Evolutionary conservation across 176 grass and related monocot species (phyloP).

Genomic region (Melocanna baccifera): DNA sequence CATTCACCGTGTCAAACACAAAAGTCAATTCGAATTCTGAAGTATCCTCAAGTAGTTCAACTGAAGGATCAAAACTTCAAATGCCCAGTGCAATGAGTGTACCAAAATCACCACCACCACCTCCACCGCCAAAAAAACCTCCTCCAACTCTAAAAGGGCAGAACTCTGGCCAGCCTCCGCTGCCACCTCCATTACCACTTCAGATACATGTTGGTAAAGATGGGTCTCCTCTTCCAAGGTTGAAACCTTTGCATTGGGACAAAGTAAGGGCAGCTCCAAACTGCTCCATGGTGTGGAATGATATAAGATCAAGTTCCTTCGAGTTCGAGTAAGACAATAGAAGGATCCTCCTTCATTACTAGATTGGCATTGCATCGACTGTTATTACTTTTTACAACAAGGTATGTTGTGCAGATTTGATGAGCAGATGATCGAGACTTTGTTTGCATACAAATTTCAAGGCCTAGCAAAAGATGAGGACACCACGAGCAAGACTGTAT

Average conservation of each 20-base stretch:
- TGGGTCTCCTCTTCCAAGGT: slow-evolving; percentile 57
- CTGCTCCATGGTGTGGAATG: slow-evolving; percentile 84
- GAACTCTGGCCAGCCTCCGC: slow-evolving; percentile 29
- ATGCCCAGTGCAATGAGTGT: not conserved
- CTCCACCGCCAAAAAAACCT: slow-evolving; percentile 34
- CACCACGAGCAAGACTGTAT: slow-evolving; percentile 40
- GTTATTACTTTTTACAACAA: slow-evolving; percentile 24
- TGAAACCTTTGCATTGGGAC: slow-evolving; percentile 96
- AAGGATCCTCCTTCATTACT: not conserved
- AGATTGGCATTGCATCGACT: not conserved
- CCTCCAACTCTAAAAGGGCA: slow-evolving; percentile 33
- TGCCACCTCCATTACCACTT: slow-evolving; percentile 43
- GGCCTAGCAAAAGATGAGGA: slow-evolving; percentile 53
- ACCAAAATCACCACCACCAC: slow-evolving; percentile 41
- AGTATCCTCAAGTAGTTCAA: slow-evolving; percentile 8
- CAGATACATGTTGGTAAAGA: slow-evolving; percentile 45
- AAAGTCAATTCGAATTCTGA: not conserved
- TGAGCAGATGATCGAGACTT: slow-evolving; percentile 77
- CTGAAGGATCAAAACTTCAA: not conserved
- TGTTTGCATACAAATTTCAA: slow-evolving; percentile 85
- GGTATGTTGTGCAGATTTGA: slow-evolving; percentile 61
- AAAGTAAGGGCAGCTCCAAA: slow-evolving; percentile 81
- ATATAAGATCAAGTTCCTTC: slow-evolving; percentile 85
- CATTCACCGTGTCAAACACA: not conserved
- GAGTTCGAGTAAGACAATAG: slow-evolving; percentile 54